Percentiles rank a stretch among this genome's conserved stretches.
Conservation (phyloP, 1,139 yeast genomes). For the Debaryomyces coudertii region DNA sequence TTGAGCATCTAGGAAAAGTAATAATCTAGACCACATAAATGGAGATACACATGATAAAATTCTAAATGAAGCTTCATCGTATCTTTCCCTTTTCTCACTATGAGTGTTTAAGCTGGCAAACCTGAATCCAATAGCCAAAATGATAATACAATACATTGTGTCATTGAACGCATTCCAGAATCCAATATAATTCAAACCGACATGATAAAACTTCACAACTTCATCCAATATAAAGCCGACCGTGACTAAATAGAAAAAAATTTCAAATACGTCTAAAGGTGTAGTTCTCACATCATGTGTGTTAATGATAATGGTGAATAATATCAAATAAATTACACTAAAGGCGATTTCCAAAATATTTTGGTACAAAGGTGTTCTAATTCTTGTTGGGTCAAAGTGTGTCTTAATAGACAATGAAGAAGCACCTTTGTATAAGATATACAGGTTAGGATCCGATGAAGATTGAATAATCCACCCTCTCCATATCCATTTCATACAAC, state of each 20-base stretch:
- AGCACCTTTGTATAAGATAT: conserved; percentile 64
- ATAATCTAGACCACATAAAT: conserved; percentile 79
- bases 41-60: conserved; percentile 83
- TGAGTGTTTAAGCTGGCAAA: conserved; percentile 46
- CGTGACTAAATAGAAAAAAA: conserved; percentile 65
- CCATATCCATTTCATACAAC: conserved; percentile 91
- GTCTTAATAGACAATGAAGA: conserved; percentile 55
- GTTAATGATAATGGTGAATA: conserved; percentile 71
- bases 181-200: conserved; percentile 71
- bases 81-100: conserved; percentile 35
- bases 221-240: conserved; percentile 71
- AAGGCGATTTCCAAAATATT: conserved; percentile 70
- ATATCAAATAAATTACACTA: conserved; percentile 62
- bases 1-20: conserved; percentile 76
- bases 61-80: conserved; percentile 71
- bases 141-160: conserved; percentile 59
- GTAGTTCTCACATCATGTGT: conserved; percentile 38
- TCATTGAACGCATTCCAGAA: conserved; percentile 85
- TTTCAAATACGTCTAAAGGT: conserved; percentile 48
- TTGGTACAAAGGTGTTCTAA: conserved; percentile 84
- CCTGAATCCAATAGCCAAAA: conserved; percentile 59
- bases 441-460: conserved; percentile 67
- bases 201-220: conserved; percentile 67
- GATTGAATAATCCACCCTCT: conserved; percentile 89
- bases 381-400: conserved; percentile 84